Conservation (phyloP, 495 filamentous ascomycete species). For the Aspergillus kassunensis region DNA sequence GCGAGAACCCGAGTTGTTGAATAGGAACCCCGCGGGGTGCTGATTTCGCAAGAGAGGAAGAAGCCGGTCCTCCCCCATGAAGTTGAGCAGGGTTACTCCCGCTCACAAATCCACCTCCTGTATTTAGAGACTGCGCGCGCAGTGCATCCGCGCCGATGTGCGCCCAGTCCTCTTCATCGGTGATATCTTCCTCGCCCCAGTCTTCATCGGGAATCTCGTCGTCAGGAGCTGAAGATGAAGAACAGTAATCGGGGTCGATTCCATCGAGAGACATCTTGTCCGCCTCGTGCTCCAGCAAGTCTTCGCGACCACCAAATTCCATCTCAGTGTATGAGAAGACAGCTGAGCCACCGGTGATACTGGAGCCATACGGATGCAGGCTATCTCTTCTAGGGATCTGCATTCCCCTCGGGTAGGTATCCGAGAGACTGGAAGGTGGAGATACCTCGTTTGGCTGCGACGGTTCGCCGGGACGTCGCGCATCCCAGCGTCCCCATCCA, state of each 20-base stretch:
- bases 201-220: slow-evolving; percentile 62
- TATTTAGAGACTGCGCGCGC: slow-evolving; percentile 63
- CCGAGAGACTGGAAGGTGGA: slow-evolving; percentile 50
- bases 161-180: slow-evolving; percentile 98
- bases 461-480: slow-evolving; percentile 65
- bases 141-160: slow-evolving; percentile 82
- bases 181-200: slow-evolving; percentile 72
- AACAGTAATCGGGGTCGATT: slow-evolving; percentile 59
- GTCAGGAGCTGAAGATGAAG: slow-evolving; percentile 68
- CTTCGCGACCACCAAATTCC: slow-evolving; percentile 47
- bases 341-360: slow-evolving; percentile 63
- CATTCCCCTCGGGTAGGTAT: slow-evolving; percentile 53
- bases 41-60: slow-evolving; percentile 36
- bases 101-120: slow-evolving; percentile 31
- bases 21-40: slow-evolving; percentile 35
- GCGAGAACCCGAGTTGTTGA: slow-evolving; percentile 31
- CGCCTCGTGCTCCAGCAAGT: slow-evolving; percentile 80
- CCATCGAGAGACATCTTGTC: slow-evolving; percentile 96
- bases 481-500: slow-evolving; percentile 96
- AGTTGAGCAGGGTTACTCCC: slow-evolving; percentile 21
- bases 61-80: slow-evolving; percentile 32
- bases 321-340: slow-evolving; percentile 68
- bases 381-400: slow-evolving; percentile 59
- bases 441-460: slow-evolving; percentile 35
- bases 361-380: slow-evolving; percentile 52